phyloP scores from a whole-genome alignment of 345 rosid species.

The Excoecaria cochinchinensis region DNA sequence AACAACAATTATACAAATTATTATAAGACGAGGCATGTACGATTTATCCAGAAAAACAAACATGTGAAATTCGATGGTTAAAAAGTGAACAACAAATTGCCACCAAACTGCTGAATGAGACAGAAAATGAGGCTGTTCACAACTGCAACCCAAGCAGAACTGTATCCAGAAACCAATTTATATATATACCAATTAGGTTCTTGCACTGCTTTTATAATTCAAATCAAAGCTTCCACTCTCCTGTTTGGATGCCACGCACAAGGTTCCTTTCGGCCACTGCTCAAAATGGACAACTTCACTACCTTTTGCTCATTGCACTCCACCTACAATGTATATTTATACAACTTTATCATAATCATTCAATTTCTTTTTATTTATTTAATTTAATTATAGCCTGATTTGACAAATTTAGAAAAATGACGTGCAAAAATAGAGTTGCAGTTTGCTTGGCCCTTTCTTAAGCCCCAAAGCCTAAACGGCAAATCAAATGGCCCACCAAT shows the following conservation, averaged over 20 bases:
- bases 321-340: constrained; percentile 18
- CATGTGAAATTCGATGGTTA: neutral
- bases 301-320: constrained; percentile 14
- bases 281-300: constrained; percentile 16
- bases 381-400: neutral
- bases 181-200: constrained; percentile 5
- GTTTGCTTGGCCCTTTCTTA: too few species aligned
- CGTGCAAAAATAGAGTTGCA: neutral
- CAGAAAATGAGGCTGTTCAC: constrained; percentile 29
- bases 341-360: neutral
- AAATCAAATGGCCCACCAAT: constrained; percentile 1
- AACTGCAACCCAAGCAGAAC: constrained; percentile 32
- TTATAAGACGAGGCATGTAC: neutral
- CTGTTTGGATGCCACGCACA: constrained; percentile 2
- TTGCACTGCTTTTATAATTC: constrained; percentile 13
- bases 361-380: neutral
- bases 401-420: neutral
- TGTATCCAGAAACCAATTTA: neutral
- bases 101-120: constrained; percentile 25
- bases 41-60: constrained; percentile 8
- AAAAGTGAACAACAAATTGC: neutral
- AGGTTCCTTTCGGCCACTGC: constrained; percentile 19
- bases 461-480: neutral
- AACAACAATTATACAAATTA: neutral
- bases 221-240: neutral